phyloP scores from a whole-genome alignment of 2,329 filamentous ascomycete species.

The Exophiala oligosperma region DNA sequence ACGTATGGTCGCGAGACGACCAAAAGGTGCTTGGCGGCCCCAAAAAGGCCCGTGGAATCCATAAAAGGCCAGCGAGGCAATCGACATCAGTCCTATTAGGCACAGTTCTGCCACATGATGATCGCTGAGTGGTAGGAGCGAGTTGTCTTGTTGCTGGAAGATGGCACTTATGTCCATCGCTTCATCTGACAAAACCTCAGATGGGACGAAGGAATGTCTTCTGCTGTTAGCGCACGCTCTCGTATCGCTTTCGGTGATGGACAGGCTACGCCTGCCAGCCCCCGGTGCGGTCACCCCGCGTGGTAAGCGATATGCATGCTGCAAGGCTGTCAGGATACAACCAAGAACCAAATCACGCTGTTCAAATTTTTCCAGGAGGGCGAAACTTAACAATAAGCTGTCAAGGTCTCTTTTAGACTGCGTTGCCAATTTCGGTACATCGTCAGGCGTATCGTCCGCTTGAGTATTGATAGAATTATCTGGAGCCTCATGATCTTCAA shows the following conservation, averaged over 20 bases:
- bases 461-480: background rate
- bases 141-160: background rate
- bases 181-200: too few relatives aligned
- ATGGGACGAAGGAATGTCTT: too few relatives aligned
- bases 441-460: background rate
- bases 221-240: background rate
- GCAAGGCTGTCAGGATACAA: slow-evolving; percentile 19
- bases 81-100: slow-evolving; percentile 14
- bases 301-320: slow-evolving; percentile 18
- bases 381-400: slow-evolving; percentile 13
- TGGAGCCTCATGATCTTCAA: background rate
- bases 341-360: slow-evolving; percentile 14
- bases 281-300: slow-evolving; percentile 3
- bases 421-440: slow-evolving; percentile 5
- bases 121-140: slow-evolving; percentile 14
- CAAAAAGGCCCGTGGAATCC: background rate
- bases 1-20: slow-evolving; percentile 8
- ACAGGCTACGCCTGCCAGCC: slow-evolving; percentile 10
- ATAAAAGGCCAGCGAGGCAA: slow-evolving; percentile 14
- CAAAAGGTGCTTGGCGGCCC: slow-evolving; percentile 9
- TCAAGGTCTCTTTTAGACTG: slow-evolving; percentile 11
- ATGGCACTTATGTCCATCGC: background rate
- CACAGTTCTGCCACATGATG: slow-evolving; percentile 16
- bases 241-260: slow-evolving; percentile 7
- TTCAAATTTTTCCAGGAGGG: slow-evolving; percentile 15